Evolutionary conservation across 2,329 filamentous ascomycete genomes (phyloP).

Genomic region (Colletotrichum karsti): DNA sequence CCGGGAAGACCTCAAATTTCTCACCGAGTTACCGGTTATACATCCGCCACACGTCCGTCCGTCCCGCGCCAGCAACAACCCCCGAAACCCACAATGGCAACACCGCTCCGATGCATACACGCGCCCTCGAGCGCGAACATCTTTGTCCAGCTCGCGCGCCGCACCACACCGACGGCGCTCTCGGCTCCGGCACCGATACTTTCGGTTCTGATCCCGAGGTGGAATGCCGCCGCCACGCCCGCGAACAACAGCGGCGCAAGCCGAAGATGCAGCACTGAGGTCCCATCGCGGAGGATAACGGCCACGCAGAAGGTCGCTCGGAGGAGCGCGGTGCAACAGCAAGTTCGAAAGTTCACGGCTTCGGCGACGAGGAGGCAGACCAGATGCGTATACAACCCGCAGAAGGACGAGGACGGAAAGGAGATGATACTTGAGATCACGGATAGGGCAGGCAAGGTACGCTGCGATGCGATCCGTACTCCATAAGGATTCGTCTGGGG

Average conservation of each 20-base stretch:
- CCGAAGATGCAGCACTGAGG: background rate
- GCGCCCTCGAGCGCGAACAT: slow-evolving; percentile 46
- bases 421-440: slow-evolving; percentile 87
- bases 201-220: slow-evolving; percentile 42
- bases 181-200: slow-evolving; percentile 39
- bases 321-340: background rate
- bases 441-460: slow-evolving; percentile 79
- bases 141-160: slow-evolving; percentile 51
- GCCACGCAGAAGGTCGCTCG: background rate
- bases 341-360: slow-evolving; percentile 44
- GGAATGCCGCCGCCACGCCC: slow-evolving; percentile 10
- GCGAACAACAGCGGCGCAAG: background rate
- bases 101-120: slow-evolving; percentile 46
- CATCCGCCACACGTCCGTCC: too few relatives aligned
- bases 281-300: background rate
- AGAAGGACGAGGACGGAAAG: slow-evolving; percentile 84
- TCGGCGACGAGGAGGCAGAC: slow-evolving; percentile 51
- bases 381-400: slow-evolving; percentile 72
- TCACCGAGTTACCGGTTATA: slow-evolving; percentile 27
- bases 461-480: too few relatives aligned
- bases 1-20: slow-evolving; percentile 46
- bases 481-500: too few relatives aligned
- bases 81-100: slow-evolving; percentile 36
- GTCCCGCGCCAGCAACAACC: background rate
- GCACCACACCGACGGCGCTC: slow-evolving; percentile 37